A percentile compares a stretch with the other conserved stretches of the same genome.
Evolutionary conservation across 129 eudicot genomes (phyloP).

Genomic region (Flaveria trinervia): DNA sequence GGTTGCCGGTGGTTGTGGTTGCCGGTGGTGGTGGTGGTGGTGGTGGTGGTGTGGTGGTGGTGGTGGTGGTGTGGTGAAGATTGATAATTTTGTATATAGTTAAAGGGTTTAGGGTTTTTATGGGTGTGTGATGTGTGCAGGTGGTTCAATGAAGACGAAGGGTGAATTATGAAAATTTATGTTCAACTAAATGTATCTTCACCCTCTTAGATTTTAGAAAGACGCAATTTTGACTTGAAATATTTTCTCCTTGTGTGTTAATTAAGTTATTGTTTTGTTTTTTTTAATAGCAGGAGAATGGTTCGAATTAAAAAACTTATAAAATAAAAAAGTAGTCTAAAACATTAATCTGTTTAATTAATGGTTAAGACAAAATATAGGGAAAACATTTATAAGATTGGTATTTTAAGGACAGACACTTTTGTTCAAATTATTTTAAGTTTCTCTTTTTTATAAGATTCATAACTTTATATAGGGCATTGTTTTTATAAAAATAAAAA

Average conservation of each 20-base stretch:
- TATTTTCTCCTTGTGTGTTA: slow-evolving; percentile 14
- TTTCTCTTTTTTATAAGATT: too few relatives aligned
- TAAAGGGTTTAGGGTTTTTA: slow-evolving; percentile 32
- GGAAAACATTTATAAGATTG: too few relatives aligned
- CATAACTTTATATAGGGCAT: too few relatives aligned
- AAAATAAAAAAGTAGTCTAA: too few relatives aligned
- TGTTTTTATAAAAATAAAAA: too few relatives aligned
- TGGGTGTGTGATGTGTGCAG: slow-evolving; percentile 26
- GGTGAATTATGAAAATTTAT: slow-evolving; percentile 16
- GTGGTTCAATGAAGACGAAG: slow-evolving; percentile 41
- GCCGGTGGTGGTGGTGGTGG: neutral
- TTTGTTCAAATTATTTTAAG: too few relatives aligned
- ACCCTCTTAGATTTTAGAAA: slow-evolving; percentile 34
- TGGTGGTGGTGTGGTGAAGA: neutral
- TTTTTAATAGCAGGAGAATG: too few relatives aligned
- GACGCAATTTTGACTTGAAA: slow-evolving; percentile 11
- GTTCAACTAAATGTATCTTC: slow-evolving; percentile 23
- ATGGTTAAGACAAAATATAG: too few relatives aligned
- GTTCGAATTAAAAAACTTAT: too few relatives aligned
- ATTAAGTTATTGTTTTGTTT: neutral
- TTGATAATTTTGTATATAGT: slow-evolving; percentile 19
- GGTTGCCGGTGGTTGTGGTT: neutral
- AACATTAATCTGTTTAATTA: too few relatives aligned
- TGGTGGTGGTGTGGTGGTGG: too few relatives aligned
- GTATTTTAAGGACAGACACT: too few relatives aligned